Evolutionary conservation across 1,139 yeast species (phyloP).

Genomic region (Saccharomycopsis phalli): DNA sequence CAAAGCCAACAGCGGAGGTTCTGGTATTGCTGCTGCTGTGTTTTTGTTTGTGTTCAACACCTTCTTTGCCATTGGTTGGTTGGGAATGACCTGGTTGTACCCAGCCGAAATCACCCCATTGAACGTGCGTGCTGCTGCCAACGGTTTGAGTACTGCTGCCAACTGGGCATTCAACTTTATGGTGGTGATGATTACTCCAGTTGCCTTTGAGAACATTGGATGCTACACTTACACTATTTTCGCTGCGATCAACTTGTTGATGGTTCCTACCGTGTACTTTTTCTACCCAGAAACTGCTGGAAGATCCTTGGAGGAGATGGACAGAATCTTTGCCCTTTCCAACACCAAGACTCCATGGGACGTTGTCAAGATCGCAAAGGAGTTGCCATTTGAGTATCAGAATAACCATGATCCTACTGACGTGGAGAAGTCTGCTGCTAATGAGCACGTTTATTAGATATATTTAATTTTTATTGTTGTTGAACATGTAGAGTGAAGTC

Average conservation of each 20-base stretch:
- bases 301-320: constrained; percentile 30
- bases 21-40: constrained; percentile 32
- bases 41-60: constrained; percentile 45
- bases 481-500: too few relatives aligned
- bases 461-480: neutral
- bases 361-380: constrained; percentile 30
- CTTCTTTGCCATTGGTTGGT: constrained; percentile 48
- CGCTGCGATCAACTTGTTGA: constrained; percentile 35
- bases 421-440: neutral
- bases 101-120: constrained; percentile 60
- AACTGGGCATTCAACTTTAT: constrained; percentile 44
- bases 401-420: neutral
- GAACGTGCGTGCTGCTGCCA: constrained; percentile 42
- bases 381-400: constrained; percentile 25
- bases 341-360: constrained; percentile 34
- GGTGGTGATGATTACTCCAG: constrained; percentile 47
- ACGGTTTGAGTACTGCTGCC: constrained; percentile 26
- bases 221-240: constrained; percentile 38
- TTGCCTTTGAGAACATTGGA: constrained; percentile 36
- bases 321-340: constrained; percentile 23
- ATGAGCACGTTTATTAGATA: neutral
- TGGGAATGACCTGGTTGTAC: constrained; percentile 47
- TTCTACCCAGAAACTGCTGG: constrained; percentile 31
- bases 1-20: too few relatives aligned
- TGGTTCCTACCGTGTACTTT: constrained; percentile 37